phyloP scores from a whole-genome alignment of 2,329 filamentous ascomycete genomes.

The Fusarium heterosporum region DNA sequence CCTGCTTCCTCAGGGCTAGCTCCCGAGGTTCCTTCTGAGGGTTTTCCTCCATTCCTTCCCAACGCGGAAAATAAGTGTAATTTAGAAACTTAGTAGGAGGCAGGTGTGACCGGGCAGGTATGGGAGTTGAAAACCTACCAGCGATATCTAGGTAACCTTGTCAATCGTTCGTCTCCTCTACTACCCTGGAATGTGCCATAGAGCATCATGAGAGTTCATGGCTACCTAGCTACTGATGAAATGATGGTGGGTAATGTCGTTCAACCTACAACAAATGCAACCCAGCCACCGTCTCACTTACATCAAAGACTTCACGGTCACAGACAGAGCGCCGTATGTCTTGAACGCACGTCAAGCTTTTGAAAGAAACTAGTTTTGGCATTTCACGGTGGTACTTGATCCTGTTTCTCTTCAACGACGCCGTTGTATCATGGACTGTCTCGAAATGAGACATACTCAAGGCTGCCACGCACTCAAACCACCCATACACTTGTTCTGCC shows the following conservation, averaged over 20 bases:
- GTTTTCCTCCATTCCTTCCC: background rate
- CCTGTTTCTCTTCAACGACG: background rate
- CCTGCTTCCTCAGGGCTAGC: background rate
- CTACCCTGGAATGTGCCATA: background rate
- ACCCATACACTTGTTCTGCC: background rate
- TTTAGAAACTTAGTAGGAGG: background rate
- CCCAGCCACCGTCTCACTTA: background rate
- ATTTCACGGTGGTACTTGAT: conserved; percentile 5
- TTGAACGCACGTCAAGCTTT: background rate
- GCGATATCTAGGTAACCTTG: too few species aligned
- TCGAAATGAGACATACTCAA: background rate
- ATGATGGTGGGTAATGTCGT: background rate
- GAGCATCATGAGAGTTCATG: background rate
- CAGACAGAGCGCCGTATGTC: background rate
- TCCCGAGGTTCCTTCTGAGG: background rate
- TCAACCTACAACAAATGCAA: background rate
- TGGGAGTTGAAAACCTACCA: too few species aligned
- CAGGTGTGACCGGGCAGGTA: background rate
- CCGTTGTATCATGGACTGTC: background rate
- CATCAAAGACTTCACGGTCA: background rate
- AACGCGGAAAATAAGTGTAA: background rate
- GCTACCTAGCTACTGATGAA: too few species aligned
- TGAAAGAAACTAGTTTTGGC: background rate
- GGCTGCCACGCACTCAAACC: background rate
- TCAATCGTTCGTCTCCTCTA: background rate